phyloP scores from a whole-genome alignment of 306 rosid species.

The Clitoria ternatea region DNA sequence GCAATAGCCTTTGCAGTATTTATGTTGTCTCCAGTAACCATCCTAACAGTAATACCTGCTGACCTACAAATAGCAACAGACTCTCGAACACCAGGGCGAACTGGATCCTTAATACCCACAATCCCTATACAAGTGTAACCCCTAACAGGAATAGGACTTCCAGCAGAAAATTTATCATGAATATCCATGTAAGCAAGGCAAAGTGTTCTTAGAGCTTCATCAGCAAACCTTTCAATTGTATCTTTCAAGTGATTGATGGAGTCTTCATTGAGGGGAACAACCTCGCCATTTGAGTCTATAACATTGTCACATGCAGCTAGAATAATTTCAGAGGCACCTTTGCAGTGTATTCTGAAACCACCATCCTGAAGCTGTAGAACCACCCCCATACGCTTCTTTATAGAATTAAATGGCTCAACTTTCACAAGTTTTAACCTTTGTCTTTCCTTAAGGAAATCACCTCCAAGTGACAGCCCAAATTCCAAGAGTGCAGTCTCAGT shows the following conservation, averaged over 20 bases:
- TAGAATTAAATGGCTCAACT: constrained; percentile 93
- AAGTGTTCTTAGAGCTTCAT: constrained; percentile 89
- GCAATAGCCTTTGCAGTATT: constrained; percentile 98
- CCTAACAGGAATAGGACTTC: constrained; percentile 44
- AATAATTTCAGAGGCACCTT: constrained; percentile 93
- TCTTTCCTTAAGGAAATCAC: constrained; percentile 67
- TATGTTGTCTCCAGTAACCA: constrained; percentile 99
- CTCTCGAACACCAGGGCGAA: constrained; percentile 91
- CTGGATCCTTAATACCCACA: constrained; percentile 98
- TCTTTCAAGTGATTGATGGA: constrained; percentile 47
- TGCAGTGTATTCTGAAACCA: constrained; percentile 74
- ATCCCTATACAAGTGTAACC: constrained; percentile 92
- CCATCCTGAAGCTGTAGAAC: constrained; percentile 67
- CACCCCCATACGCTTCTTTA: constrained; percentile 84
- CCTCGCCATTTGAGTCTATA: constrained; percentile 55
- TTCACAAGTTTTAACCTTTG: constrained; percentile 51
- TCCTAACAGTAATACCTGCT: constrained; percentile 86
- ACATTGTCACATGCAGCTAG: constrained; percentile 74
- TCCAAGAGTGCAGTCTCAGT: constrained; percentile 89
- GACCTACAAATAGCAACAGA: constrained; percentile 92
- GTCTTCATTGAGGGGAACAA: constrained; percentile 55
- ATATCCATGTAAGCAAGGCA: constrained; percentile 86
- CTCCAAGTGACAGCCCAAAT: constrained; percentile 75
- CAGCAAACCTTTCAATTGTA: constrained; percentile 72
- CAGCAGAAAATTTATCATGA: constrained; percentile 46